phyloP scores from a whole-genome alignment of 176 grass and related monocot genomes.

The Poa annua region DNA sequence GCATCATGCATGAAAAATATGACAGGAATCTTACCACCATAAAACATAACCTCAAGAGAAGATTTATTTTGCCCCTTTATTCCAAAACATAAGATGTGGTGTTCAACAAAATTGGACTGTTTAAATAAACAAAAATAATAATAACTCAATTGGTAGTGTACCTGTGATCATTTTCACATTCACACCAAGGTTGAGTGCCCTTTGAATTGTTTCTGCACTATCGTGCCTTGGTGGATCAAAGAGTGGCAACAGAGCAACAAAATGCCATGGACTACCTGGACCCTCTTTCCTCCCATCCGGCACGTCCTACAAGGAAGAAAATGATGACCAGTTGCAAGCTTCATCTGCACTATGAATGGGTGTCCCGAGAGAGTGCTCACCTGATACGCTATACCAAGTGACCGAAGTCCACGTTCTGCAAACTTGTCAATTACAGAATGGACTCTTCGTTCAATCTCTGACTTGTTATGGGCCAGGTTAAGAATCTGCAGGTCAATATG shows the following conservation, averaged over 20 bases:
- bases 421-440: constrained; percentile 62
- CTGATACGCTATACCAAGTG: constrained; percentile 64
- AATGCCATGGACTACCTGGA: constrained; percentile 54
- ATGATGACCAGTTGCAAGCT: not conserved
- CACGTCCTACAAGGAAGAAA: constrained; percentile 45
- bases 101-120: not conserved
- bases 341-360: not conserved
- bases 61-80: not conserved
- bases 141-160: not conserved
- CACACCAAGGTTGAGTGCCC: constrained; percentile 64
- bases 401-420: constrained; percentile 62
- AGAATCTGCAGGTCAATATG: constrained; percentile 42
- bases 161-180: constrained; percentile 78
- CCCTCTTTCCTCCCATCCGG: constrained; percentile 61
- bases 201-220: constrained; percentile 63
- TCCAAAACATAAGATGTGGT: not conserved
- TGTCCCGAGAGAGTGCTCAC: constrained; percentile 8
- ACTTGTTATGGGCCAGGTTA: constrained; percentile 54
- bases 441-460: constrained; percentile 53
- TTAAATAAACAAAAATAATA: not conserved
- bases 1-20: not conserved
- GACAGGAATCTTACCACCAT: too few relatives aligned
- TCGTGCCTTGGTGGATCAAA: constrained; percentile 70
- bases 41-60: not conserved
- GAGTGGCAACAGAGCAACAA: constrained; percentile 62